phyloP scores from a whole-genome alignment of 202 grass and related monocot genomes.

The Elaeis oleifera region DNA sequence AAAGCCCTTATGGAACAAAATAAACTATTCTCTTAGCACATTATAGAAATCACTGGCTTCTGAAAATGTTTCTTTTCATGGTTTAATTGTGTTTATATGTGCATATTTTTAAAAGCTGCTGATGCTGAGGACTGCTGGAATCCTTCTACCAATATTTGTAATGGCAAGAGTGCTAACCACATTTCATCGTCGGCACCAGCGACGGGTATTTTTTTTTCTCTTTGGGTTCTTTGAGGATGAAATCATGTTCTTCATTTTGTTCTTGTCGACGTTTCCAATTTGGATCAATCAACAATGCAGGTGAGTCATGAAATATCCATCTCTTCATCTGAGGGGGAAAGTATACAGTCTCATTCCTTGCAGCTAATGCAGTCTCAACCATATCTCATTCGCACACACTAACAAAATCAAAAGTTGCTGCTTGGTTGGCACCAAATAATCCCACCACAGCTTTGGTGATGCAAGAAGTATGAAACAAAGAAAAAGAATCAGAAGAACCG shows the following conservation, averaged over 20 bases:
- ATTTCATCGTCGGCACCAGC: constrained; percentile 50
- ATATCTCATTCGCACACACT: constrained; percentile 29
- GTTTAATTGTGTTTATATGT: background rate
- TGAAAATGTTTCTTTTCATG: background rate
- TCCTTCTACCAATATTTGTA: constrained; percentile 64
- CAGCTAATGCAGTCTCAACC: constrained; percentile 11
- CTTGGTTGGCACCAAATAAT: background rate
- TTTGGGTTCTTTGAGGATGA: background rate
- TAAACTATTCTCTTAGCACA: background rate
- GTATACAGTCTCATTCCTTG: background rate
- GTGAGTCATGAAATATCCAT: constrained; percentile 19
- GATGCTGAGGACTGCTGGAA: constrained; percentile 58
- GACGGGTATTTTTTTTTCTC: constrained; percentile 46
- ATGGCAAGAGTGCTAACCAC: constrained; percentile 56
- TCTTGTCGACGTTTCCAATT: background rate
- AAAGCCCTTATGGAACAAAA: constrained; percentile 26
- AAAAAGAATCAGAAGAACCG: background rate
- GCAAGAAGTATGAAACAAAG: constrained; percentile 4
- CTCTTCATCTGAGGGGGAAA: constrained; percentile 31
- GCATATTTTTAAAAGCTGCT: constrained; percentile 44
- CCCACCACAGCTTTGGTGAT: constrained; percentile 1
- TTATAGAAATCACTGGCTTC: background rate
- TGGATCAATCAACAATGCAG: constrained; percentile 28
- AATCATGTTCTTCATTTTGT: background rate
- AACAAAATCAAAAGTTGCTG: background rate